A percentile compares a stretch with the other conserved stretches of the same genome.
phyloP scores from a whole-genome alignment of 148 eudicot genomes.

The Fagopyrum homotropicum region DNA sequence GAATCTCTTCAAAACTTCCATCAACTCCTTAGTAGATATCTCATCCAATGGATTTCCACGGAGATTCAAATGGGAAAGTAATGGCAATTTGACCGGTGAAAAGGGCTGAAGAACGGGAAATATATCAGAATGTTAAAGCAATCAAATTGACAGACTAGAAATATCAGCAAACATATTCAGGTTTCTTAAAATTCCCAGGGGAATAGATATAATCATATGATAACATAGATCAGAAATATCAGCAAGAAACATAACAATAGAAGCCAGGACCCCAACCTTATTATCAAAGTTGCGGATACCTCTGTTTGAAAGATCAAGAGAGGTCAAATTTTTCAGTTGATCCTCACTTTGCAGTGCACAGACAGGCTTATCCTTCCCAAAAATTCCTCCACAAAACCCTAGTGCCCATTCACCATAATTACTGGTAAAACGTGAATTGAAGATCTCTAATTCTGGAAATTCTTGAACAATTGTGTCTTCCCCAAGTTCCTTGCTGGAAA shows the following conservation, averaged over 20 bases:
- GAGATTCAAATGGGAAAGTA: conserved; percentile 60
- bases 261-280: conserved; percentile 37
- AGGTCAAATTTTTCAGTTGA: conserved; percentile 38
- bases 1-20: conserved; percentile 50
- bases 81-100: conserved; percentile 56
- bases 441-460: conserved; percentile 72
- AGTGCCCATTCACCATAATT: conserved; percentile 85
- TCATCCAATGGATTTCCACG: conserved; percentile 77
- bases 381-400: conserved; percentile 90
- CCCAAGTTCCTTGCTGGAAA: conserved; percentile 42
- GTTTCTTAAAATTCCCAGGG: not conserved
- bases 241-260: conserved; percentile 1
- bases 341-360: conserved; percentile 29
- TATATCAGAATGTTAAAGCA: conserved; percentile 2
- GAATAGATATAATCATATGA: not conserved
- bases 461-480: conserved; percentile 45
- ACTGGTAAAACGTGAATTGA: conserved; percentile 65
- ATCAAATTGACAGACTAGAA: not conserved
- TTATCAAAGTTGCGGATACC: conserved; percentile 54
- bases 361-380: conserved; percentile 62
- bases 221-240: not conserved
- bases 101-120: conserved; percentile 47
- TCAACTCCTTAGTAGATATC: conserved; percentile 33
- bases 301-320: conserved; percentile 84
- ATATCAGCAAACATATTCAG: not conserved